Percentiles rank a stretch among this genome's conserved stretches.
phyloP scores from a whole-genome alignment of 2,329 filamentous ascomycete genomes.

The Aphanoascus verrucosus region DNA sequence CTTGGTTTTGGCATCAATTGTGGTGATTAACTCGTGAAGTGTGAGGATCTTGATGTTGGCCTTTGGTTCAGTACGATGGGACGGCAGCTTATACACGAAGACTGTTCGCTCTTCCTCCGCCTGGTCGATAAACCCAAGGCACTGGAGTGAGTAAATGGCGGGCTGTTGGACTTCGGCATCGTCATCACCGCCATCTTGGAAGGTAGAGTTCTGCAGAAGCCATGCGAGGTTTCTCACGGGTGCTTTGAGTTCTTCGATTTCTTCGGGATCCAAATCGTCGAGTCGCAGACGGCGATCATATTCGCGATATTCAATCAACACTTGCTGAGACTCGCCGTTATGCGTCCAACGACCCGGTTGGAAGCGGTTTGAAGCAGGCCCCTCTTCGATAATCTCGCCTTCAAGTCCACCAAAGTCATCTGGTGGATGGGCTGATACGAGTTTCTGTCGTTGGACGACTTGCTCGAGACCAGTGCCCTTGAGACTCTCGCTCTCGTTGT shows the following conservation, averaged over 20 bases:
- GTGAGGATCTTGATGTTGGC: constrained; percentile 10
- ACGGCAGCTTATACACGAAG: constrained; percentile 22
- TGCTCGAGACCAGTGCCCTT: constrained; percentile 21
- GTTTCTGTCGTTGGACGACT: constrained; percentile 20
- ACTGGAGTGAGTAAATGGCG: constrained; percentile 23
- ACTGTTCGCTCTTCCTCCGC: constrained; percentile 19
- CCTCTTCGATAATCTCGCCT: constrained; percentile 20
- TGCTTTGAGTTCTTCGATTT: constrained; percentile 20
- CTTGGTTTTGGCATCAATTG: constrained; percentile 15
- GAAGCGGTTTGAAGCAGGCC: constrained; percentile 17
- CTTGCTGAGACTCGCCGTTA: constrained; percentile 10
- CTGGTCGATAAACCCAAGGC: constrained; percentile 23
- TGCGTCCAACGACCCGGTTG: constrained; percentile 18
- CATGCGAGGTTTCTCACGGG: constrained; percentile 23
- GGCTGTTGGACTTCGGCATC: constrained; percentile 17
- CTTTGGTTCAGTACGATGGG: background rate
- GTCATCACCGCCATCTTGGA: constrained; percentile 12
- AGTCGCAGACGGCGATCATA: constrained; percentile 18
- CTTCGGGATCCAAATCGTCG: constrained; percentile 21
- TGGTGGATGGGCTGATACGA: constrained; percentile 18
- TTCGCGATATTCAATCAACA: constrained; percentile 23
- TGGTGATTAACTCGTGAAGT: constrained; percentile 20
- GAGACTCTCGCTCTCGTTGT: constrained; percentile 13
- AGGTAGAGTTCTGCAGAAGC: constrained; percentile 23
- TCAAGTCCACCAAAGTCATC: constrained; percentile 18